These are phyloP conservation scores for Takashimella koratensis DNA, from an alignment of 1,284 basidiomycete species.

Conservation along the genomic window DNA sequence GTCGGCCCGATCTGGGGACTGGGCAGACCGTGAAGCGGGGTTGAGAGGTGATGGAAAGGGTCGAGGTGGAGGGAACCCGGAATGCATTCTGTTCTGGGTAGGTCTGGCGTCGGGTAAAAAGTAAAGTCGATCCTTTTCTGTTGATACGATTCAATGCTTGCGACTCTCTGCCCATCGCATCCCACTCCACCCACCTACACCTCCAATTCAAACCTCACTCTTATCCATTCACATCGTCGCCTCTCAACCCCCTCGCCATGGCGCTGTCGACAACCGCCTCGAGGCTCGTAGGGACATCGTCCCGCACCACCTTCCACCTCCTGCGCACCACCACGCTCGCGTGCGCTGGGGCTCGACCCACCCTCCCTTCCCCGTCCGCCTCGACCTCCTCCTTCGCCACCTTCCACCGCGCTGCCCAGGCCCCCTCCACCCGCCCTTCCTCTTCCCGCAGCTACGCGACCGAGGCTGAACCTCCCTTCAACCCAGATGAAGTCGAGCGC, in stretches of 20 bases:
- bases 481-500: slow-evolving; percentile 59
- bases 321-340: background rate
- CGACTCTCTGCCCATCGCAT: too few species aligned
- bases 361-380: background rate
- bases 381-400: slow-evolving; percentile 1
- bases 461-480: slow-evolving; percentile 33
- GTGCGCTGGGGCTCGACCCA: background rate
- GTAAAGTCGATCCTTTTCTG: too few species aligned
- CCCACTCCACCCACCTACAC: too few species aligned
- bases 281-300: background rate
- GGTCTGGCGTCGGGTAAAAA: too few species aligned
- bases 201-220: too few species aligned
- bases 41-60: too few species aligned
- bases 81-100: too few species aligned
- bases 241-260: background rate
- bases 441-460: slow-evolving; percentile 24
- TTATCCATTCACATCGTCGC: too few species aligned
- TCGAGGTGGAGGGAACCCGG: too few species aligned
- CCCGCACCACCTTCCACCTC: background rate
- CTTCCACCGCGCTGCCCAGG: background rate
- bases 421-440: background rate
- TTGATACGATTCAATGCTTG: too few species aligned
- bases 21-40: too few species aligned
- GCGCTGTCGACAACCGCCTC: background rate
- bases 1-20: too few species aligned